A percentile compares a stretch with the other conserved stretches of the same genome.
phyloP scores from a whole-genome alignment of 306 rosid genomes.

The Canavalia ensiformis region DNA sequence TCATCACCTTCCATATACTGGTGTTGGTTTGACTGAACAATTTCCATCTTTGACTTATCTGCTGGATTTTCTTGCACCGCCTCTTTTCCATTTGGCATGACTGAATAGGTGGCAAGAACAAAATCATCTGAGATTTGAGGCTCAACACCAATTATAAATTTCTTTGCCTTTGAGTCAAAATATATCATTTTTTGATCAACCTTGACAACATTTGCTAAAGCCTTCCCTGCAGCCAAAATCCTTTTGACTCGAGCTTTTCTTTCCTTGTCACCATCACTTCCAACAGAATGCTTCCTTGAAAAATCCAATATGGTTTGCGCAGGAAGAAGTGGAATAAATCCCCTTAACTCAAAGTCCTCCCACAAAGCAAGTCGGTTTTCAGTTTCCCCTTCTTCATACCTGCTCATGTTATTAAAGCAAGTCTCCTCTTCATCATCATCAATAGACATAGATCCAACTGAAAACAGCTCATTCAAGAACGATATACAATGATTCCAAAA shows the following conservation, averaged over 20 bases:
- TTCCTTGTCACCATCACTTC: constrained; percentile 78
- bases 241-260: constrained; percentile 76
- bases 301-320: constrained; percentile 92
- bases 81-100: constrained; percentile 45
- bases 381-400: constrained; percentile 89
- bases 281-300: constrained; percentile 80
- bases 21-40: constrained; percentile 56
- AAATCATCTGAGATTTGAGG: constrained; percentile 57
- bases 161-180: constrained; percentile 75
- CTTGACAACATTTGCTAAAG: constrained; percentile 72
- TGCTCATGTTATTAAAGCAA: constrained; percentile 84
- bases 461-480: constrained; percentile 69
- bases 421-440: constrained; percentile 78
- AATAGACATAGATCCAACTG: constrained; percentile 56
- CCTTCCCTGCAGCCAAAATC: constrained; percentile 89
- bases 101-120: constrained; percentile 48
- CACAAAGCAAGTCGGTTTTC: constrained; percentile 85
- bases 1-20: constrained; percentile 74
- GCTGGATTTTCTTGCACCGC: constrained; percentile 55
- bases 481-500: constrained; percentile 76
- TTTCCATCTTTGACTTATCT: constrained; percentile 50
- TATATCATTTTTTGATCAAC: constrained; percentile 66
- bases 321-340: constrained; percentile 88
- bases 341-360: constrained; percentile 93
- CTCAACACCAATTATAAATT: constrained; percentile 69